Evolutionary conservation across 805 yeast genomes (phyloP).

Genomic region (Wickerhamiella cacticola): DNA sequence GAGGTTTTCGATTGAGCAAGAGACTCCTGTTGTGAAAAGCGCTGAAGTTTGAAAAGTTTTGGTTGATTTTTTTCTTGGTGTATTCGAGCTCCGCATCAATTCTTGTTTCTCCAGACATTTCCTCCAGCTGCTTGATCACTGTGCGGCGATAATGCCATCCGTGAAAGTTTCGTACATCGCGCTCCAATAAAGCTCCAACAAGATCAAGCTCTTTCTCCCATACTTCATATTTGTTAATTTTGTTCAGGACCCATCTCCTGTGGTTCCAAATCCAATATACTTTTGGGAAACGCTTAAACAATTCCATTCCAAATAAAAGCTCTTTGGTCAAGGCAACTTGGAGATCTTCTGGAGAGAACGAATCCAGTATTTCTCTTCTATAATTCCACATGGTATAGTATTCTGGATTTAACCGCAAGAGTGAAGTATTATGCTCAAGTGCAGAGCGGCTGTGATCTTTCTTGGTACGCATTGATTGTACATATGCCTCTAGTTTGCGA

Average conservation of each 20-base stretch:
- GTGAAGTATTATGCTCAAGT: conserved; percentile 42
- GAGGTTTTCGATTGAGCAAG: conserved; percentile 40
- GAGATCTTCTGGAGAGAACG: conserved; percentile 23
- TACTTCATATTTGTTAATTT: conserved; percentile 29
- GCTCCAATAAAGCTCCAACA: conserved; percentile 52
- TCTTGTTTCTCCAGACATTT: conserved; percentile 20
- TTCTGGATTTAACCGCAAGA: conserved; percentile 68
- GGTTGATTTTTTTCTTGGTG: conserved; percentile 67
- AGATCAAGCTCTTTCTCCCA: conserved; percentile 64
- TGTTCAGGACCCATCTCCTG: conserved; percentile 64
- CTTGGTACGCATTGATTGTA: conserved; percentile 20
- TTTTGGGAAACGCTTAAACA: conserved; percentile 62
- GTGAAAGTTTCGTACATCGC: conserved; percentile 79
- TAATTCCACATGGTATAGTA: conserved; percentile 83
- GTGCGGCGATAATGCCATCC: conserved; percentile 92
- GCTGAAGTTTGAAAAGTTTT: conserved; percentile 80
- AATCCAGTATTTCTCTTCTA: conserved; percentile 55
- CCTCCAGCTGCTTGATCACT: conserved; percentile 35
- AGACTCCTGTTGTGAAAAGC: conserved; percentile 88
- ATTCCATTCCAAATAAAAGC: conserved; percentile 44
- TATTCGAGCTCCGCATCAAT: conserved; percentile 52
- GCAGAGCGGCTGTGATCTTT: conserved; percentile 22
- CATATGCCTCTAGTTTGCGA: conserved; percentile 33
- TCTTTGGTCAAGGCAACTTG: conserved; percentile 40
- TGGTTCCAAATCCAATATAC: conserved; percentile 98